Base-by-base conservation (phyloP, 768 basidiomycete genomes). In the Sporobolomyces phaffii region DNA sequence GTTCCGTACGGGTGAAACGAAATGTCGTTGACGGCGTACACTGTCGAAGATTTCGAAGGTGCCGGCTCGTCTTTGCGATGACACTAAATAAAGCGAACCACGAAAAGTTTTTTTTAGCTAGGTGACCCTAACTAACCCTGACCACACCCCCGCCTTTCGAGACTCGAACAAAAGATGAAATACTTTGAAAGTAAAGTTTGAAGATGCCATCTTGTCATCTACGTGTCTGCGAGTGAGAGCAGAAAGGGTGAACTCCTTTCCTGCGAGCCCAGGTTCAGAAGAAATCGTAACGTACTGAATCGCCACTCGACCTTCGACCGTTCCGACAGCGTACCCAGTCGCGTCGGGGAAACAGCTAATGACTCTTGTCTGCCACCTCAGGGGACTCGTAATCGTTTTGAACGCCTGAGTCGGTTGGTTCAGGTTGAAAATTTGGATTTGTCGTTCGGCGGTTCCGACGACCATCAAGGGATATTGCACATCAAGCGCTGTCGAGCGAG, bases 321-420 rank as follows among this genome's bases (percentile, higher is more conserved):
- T 79, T 1, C 79, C 80, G 9, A 81, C 67, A 1, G 79, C 79
- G 62, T 78, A 81, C 0, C 78, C 79, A 20, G 76, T 75, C 1
- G 75, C 77, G 8, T 75, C 72, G 5, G 79, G 79, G 76, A 80
- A 80, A 72, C 78, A 78, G n/a, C 61, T 24, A n/a, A 68, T 61
- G 7, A 89, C 87, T 38, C 91, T 84, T 18, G 90, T 92, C 79
- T 94, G 91, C 89, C 88, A 91, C 75, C 94, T 96, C 65, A 98
- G 78, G 1, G 94, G 91, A 1, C 91, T 94, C 1, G 88, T 79
- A 1, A 62, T 56, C 20, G 64, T 65, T 36, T 65, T 68, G 64
- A 64, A 66, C 24, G 65, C 63, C 44, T 85, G 82, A 28, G 82
- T 86, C 3, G 93, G 92, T 76, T 88, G 90, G 22, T 82, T 84